Evolutionary conservation across 2,329 filamentous ascomycete species (phyloP).

Genomic region (Teratosphaeria viscida): DNA sequence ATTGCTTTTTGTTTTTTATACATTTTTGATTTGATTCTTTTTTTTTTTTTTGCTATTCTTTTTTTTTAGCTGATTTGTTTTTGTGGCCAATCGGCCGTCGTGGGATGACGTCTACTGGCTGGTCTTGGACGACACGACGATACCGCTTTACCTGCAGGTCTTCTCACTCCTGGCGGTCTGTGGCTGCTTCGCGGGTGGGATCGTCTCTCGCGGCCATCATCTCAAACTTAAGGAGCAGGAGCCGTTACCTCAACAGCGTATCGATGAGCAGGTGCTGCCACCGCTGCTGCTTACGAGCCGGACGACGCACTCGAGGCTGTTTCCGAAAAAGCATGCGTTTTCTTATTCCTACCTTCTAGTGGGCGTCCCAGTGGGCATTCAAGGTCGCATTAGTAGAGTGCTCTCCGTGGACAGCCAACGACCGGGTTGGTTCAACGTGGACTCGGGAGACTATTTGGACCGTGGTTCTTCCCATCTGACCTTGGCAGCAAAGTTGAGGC

Average conservation of each 20-base stretch:
- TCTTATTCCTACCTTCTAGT: slow-evolving; percentile 60
- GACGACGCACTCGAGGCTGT: slow-evolving; percentile 56
- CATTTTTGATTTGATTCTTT: too few species aligned
- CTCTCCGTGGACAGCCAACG: slow-evolving; percentile 37
- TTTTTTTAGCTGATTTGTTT: too few species aligned
- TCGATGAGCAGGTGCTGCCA: slow-evolving; percentile 25
- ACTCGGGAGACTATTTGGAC: slow-evolving; percentile 51
- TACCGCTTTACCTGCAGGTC: slow-evolving; percentile 16
- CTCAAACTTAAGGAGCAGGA: slow-evolving; percentile 9
- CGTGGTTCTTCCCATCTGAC: slow-evolving; percentile 43
- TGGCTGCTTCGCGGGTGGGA: slow-evolving; percentile 19
- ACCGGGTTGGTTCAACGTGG: slow-evolving; percentile 49
- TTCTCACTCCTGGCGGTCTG: slow-evolving; percentile 20
- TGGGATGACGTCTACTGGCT: slow-evolving; percentile 5
- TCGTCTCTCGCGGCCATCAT: slow-evolving; percentile 18
- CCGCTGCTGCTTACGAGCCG: slow-evolving; percentile 54
- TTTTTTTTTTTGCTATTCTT: too few species aligned
- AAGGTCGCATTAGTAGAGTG: slow-evolving; percentile 45
- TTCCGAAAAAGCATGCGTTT: slow-evolving; percentile 58
- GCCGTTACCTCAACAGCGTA: slow-evolving; percentile 11
- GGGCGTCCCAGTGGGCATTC: slow-evolving; percentile 56
- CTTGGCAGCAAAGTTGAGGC: slow-evolving; percentile 52
- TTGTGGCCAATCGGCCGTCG: too few species aligned
- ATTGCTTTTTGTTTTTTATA: too few species aligned
- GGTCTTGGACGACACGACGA: slow-evolving; percentile 8